phyloP scores from a whole-genome alignment of 108 stramenopile species.

The Chaetoceros muelleri region DNA sequence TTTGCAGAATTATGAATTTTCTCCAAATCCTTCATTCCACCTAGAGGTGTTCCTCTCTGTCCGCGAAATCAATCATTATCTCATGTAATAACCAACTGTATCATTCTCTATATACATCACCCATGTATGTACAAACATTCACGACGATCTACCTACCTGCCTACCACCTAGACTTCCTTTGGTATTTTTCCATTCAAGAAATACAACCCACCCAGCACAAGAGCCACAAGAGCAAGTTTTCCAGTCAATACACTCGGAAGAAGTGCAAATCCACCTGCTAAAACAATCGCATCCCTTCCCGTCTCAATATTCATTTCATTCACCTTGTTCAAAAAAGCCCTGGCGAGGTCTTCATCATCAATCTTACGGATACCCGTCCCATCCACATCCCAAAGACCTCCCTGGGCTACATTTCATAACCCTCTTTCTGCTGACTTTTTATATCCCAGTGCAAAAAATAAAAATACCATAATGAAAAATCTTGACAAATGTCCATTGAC shows the following conservation, averaged over 20 bases:
- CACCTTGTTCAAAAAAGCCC: slow-evolving; percentile 22
- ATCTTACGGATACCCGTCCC: slow-evolving; percentile 15
- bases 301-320: slow-evolving; percentile 30
- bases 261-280: slow-evolving; percentile 14
- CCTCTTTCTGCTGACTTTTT: slow-evolving; percentile 9
- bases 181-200: neutral
- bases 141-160: no score
- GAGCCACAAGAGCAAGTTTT: neutral
- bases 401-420: slow-evolving; percentile 36
- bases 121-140: no score
- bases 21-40: no score
- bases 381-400: slow-evolving; percentile 25
- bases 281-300: slow-evolving; percentile 1
- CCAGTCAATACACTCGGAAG: slow-evolving; percentile 4
- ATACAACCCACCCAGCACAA: neutral
- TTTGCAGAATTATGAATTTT: no score
- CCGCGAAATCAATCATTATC: no score
- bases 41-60: no score
- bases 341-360: slow-evolving; percentile 19
- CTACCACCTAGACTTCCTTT: neutral
- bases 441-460: slow-evolving; percentile 20
- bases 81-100: no score
- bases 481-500: slow-evolving; percentile 14
- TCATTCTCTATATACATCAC: no score
- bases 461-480: slow-evolving; percentile 17